Percentiles rank a stretch among this genome's conserved stretches.
Evolutionary conservation across 2,329 filamentous ascomycete genomes (phyloP).

Genomic region (Tolypocladium album): DNA sequence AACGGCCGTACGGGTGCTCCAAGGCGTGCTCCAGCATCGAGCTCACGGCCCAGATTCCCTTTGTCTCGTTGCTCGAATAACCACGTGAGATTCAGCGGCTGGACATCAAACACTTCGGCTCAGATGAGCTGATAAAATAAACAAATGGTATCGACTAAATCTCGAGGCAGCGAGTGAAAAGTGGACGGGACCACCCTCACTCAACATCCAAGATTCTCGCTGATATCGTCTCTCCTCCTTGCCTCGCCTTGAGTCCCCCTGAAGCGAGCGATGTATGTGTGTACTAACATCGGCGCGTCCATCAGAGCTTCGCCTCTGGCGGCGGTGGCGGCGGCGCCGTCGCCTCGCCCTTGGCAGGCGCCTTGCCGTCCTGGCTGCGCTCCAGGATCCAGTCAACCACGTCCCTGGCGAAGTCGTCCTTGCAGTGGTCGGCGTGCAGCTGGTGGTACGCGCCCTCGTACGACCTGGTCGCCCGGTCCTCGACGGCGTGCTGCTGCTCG

Average conservation of each 20-base stretch:
- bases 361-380: constrained; percentile 9
- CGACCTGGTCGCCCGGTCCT: constrained; percentile 59
- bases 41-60: not conserved
- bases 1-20: not conserved
- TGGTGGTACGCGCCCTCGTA: constrained; percentile 77
- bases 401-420: constrained; percentile 45
- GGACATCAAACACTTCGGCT: not conserved
- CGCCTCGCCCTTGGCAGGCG: not conserved
- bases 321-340: constrained; percentile 7
- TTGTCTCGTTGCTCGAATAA: not conserved
- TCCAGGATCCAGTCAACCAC: constrained; percentile 56
- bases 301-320: constrained; percentile 27
- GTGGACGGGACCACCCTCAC: not conserved
- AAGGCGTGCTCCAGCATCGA: not conserved
- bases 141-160: not conserved
- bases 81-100: not conserved
- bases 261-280: not conserved
- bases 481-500: constrained; percentile 40
- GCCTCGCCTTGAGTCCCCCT: not conserved
- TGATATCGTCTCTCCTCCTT: not conserved
- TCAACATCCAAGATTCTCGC: not conserved
- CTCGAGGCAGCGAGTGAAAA: not conserved
- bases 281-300: not conserved
- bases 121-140: not conserved
- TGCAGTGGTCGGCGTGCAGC: constrained; percentile 49